Evolutionary conservation across 257 asterid species (phyloP).

Genomic region (Solanum etuberosum): DNA sequence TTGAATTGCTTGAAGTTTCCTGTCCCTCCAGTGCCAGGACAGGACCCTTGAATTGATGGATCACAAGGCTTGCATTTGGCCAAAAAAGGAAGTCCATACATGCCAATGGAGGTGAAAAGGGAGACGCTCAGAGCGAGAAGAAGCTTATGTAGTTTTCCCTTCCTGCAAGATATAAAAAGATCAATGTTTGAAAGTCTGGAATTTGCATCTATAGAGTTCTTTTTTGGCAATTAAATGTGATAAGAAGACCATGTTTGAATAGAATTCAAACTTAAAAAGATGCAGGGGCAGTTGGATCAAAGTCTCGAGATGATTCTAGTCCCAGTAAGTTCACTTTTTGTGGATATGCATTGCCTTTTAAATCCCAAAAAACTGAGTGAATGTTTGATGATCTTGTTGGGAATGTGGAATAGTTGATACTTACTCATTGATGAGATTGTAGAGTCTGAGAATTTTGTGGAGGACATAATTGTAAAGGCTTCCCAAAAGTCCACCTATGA

Average conservation of each 20-base stretch:
- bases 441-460: constrained; percentile 69
- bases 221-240: not conserved
- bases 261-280: not conserved
- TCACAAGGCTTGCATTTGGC: constrained; percentile 77
- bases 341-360: not conserved
- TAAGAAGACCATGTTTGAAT: not conserved
- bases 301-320: not conserved
- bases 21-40: constrained; percentile 64
- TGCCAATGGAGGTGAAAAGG: constrained; percentile 67
- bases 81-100: constrained; percentile 86
- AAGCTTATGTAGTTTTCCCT: constrained; percentile 70
- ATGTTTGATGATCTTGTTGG: not conserved
- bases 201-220: constrained; percentile 35
- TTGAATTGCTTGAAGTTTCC: constrained; percentile 90
- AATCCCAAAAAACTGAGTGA: not conserved
- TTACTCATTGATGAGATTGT: constrained; percentile 71
- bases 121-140: constrained; percentile 66
- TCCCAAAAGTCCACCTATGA: constrained; percentile 84
- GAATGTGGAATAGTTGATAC: constrained; percentile 6
- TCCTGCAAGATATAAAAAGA: constrained; percentile 43
- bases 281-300: not conserved
- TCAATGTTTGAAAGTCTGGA: not conserved
- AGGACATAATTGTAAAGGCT: constrained; percentile 75
- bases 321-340: not conserved
- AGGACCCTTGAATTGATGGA: constrained; percentile 29